Conservation (phyloP, 2,329 filamentous ascomycete species). For the Pezicula neosporulosa region DNA sequence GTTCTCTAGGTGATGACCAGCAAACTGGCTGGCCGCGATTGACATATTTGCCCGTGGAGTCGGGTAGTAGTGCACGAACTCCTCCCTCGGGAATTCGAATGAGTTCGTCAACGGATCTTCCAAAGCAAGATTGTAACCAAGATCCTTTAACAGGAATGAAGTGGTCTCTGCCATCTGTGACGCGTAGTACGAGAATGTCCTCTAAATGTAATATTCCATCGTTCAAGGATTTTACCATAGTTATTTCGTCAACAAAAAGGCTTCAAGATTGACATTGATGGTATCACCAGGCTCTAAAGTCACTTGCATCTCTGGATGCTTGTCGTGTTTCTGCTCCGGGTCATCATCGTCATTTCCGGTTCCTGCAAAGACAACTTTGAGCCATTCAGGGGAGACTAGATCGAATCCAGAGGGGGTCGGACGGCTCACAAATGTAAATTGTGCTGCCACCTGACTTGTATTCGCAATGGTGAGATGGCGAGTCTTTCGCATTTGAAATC, state of each 20-base stretch:
- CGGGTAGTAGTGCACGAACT: constrained; percentile 49
- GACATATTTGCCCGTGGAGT: constrained; percentile 24
- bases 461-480: constrained; percentile 83
- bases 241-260: constrained; percentile 61
- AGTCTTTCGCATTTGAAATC: constrained; percentile 62
- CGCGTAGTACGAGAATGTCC: constrained; percentile 82
- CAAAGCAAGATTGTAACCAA: constrained; percentile 82
- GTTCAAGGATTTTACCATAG: constrained; percentile 69
- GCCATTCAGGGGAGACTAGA: constrained; percentile 57
- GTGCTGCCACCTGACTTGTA: constrained; percentile 78
- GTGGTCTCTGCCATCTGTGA: constrained; percentile 81
- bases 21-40: constrained; percentile 54
- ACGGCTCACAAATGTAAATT: constrained; percentile 74
- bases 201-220: constrained; percentile 64
- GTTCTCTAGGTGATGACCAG: constrained; percentile 80
- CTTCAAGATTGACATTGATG: constrained; percentile 63
- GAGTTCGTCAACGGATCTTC: constrained; percentile 82
- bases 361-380: constrained; percentile 62
- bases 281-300: constrained; percentile 84
- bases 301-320: constrained; percentile 36
- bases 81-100: constrained; percentile 84
- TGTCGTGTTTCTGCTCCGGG: constrained; percentile 3
- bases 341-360: constrained; percentile 36
- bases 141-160: constrained; percentile 77
- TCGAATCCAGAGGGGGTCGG: constrained; percentile 55